phyloP scores from a whole-genome alignment of 139 green algal genomes.

The Ettlia oleoabundans region DNA sequence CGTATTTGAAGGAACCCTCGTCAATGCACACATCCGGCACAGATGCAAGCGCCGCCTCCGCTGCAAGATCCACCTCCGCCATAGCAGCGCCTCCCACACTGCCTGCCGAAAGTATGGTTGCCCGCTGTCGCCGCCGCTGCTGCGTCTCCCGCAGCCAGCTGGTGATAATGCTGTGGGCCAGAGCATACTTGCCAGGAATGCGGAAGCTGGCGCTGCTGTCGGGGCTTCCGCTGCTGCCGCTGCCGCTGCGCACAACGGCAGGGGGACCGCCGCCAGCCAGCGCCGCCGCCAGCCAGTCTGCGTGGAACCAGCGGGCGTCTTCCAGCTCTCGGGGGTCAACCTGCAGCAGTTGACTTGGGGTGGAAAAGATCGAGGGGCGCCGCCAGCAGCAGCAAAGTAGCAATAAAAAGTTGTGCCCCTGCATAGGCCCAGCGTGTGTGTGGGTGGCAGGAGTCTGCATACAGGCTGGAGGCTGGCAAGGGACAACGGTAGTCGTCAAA shows the following conservation, averaged over 20 bases:
- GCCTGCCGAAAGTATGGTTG: no score
- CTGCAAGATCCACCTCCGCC: neutral
- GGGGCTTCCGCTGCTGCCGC: neutral
- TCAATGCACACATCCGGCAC: conserved; percentile 56
- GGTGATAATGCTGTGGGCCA: conserved; percentile 67
- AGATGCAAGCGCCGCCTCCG: conserved; percentile 9
- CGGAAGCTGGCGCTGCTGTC: conserved; percentile 35
- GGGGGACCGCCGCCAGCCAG: neutral
- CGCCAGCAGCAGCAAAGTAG: no score
- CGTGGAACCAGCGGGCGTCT: conserved; percentile 78
- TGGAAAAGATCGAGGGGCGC: no score
- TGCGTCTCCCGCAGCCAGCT: conserved; percentile 45
- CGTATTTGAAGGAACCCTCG: conserved; percentile 82
- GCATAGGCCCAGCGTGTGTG: no score
- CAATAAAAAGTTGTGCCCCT: no score
- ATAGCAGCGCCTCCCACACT: neutral
- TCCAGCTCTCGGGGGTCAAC: conserved; percentile 66
- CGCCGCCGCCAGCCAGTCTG: conserved; percentile 40
- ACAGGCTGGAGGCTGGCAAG: no score
- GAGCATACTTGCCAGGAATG: conserved; percentile 61
- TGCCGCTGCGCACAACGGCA: neutral
- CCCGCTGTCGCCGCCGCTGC: neutral
- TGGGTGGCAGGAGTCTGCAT: no score
- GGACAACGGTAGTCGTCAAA: no score
- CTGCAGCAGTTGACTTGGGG: neutral